A percentile compares a stretch with the other conserved stretches of the same genome.
These are phyloP conservation scores for Rhodotorula mucilaginosa DNA, from an alignment of 1,284 basidiomycete genomes.

Conservation along the genomic window DNA sequence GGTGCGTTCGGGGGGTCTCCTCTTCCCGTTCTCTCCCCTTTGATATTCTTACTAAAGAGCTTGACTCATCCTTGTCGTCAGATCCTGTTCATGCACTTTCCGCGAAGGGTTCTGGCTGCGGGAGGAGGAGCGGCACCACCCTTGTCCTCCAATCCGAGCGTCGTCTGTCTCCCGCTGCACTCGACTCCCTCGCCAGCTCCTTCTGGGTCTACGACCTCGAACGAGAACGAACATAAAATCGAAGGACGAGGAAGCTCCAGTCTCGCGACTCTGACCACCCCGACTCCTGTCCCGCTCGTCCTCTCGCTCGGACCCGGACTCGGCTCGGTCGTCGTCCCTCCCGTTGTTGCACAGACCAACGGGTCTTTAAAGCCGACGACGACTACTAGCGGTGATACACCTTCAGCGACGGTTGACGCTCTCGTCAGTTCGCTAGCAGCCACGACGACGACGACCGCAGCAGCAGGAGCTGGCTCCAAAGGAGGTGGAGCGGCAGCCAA, in stretches of 20 bases:
- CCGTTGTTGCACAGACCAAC: neutral
- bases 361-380: neutral
- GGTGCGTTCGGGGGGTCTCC: constrained; percentile 4
- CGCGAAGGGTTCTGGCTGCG: neutral
- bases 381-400: neutral
- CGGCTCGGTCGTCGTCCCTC: neutral
- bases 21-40: neutral
- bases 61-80: neutral
- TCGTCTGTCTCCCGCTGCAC: constrained; percentile 23
- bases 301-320: neutral
- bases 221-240: neutral
- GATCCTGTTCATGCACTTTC: constrained; percentile 35
- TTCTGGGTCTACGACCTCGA: neutral
- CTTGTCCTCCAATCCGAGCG: constrained; percentile 9
- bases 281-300: neutral
- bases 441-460: neutral
- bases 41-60: too few species aligned
- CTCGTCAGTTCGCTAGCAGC: constrained; percentile 24
- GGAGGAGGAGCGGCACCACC: neutral
- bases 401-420: constrained; percentile 20
- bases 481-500: neutral
- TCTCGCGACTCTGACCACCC: constrained; percentile 7
- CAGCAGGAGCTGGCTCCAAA: neutral
- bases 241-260: neutral
- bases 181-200: constrained; percentile 1